A percentile compares a stretch with the other conserved stretches of the same genome.
phyloP scores from a whole-genome alignment of 2,329 filamentous ascomycete species.

The Ophiostoma himal-ulmi region DNA sequence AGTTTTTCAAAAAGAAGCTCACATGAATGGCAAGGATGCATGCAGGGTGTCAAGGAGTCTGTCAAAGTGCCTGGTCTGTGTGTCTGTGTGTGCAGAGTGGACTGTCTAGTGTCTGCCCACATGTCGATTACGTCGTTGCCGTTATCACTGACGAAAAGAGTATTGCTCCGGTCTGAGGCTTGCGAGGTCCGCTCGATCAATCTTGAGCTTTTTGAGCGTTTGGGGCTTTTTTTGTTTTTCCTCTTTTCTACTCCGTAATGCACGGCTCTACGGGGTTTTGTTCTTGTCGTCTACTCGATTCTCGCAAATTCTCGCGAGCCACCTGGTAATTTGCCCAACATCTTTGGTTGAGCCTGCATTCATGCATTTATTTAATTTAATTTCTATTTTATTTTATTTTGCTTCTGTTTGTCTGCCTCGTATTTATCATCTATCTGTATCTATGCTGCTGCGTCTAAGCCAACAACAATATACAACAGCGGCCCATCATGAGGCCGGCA shows the following conservation, averaged over 20 bases:
- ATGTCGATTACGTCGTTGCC: background rate
- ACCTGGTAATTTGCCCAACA: background rate
- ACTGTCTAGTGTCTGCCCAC: background rate
- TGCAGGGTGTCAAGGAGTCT: constrained; percentile 6
- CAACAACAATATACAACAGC: background rate
- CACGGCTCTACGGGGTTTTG: no score
- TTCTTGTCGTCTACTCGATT: background rate
- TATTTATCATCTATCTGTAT: background rate
- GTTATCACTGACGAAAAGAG: constrained; percentile 8
- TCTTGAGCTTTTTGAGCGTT: background rate
- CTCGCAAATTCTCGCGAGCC: background rate
- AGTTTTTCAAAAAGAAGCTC: background rate
- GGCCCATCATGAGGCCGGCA: background rate
- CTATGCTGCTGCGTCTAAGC: background rate
- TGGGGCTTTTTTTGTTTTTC: background rate
- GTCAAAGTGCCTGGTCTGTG: background rate
- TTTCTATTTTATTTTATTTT: background rate
- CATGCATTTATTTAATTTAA: no score
- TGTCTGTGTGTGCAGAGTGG: background rate
- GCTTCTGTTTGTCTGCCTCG: no score
- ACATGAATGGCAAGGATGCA: constrained; percentile 7
- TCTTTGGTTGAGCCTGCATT: background rate
- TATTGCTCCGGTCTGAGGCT: constrained; percentile 4
- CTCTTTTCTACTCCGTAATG: background rate
- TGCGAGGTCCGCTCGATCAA: background rate